Base-by-base conservation (phyloP, 106 monocot genomes). In the Platanthera zijinensis region DNA sequence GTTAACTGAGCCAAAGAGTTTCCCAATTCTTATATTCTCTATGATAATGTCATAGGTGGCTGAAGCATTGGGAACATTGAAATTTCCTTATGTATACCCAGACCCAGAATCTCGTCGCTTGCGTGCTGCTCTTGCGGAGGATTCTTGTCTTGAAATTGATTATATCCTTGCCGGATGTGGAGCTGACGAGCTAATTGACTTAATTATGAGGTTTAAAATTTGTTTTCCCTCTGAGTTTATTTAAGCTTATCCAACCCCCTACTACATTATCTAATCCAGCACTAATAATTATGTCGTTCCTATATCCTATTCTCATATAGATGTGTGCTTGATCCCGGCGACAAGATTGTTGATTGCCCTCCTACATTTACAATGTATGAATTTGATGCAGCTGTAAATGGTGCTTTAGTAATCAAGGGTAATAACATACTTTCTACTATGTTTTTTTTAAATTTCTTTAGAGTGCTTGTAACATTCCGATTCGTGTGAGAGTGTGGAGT, bases 291-390 rank as follows among this genome's bases (percentile, higher is more conserved):
- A 57, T 51, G 59, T 52, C 18, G 12, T 77, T 69, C 30, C 72
- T 54, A 67, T 53, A 39, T 52, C 45, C 51, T 53, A 39, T 52
- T 48, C 51, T 77, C 7, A 30, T 21, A 45, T 80, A 99, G 99
- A 85, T 99, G 99, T 80, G 92, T 94, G 14, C 94, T 99, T 83
- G 99, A 99, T 78, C 99, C 92, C 77, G 92, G 94, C 70, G 99
- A 99, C 52, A 94, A 92, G 61, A 99, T 99, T 81, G 68, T 99
- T 39, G 99, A 99, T 63, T 99, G 99, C 52, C 99, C 99, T 74
- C 99, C 99, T 72, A 99, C 99, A 79, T 99, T 99, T 87, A 90
- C 99, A 21, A 99, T 94, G 94, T 99, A 99, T 87, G 99, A 92
- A 78, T 94, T 99, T 84, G 99, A 99, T 84, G 99, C 99, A 52